These are phyloP conservation scores for Groenewaldozyma tartarivorans DNA, from an alignment of 805 yeast genomes.

Conservation along the genomic window DNA sequence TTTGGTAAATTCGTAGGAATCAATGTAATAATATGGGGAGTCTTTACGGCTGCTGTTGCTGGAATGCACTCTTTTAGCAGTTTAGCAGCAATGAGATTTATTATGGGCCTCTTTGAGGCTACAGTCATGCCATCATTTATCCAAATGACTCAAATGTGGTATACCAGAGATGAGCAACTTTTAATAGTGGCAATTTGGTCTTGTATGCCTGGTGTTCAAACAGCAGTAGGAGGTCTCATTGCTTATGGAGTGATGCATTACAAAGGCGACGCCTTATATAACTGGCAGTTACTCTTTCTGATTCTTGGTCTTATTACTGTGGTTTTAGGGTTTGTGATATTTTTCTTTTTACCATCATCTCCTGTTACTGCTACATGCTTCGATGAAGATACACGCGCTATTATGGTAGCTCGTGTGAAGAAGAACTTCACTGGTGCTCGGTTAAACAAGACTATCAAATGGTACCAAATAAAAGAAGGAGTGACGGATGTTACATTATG, in stretches of 20 bases:
- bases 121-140: constrained; percentile 42
- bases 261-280: constrained; percentile 23
- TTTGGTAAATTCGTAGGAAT: constrained; percentile 10
- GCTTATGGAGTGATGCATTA: constrained; percentile 36
- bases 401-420: constrained; percentile 21
- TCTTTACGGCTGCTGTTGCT: constrained; percentile 8
- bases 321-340: constrained; percentile 20
- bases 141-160: constrained; percentile 47
- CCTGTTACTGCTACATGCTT: constrained; percentile 38
- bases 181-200: constrained; percentile 33
- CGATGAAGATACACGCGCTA: constrained; percentile 34
- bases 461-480: constrained; percentile 36
- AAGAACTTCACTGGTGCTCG: constrained; percentile 37
- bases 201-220: constrained; percentile 34
- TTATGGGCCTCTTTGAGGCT: constrained; percentile 44
- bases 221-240: constrained; percentile 37
- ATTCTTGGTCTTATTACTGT: constrained; percentile 48
- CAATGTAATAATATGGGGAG: constrained; percentile 10
- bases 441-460: constrained; percentile 29
- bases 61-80: constrained; percentile 35
- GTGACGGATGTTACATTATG: constrained; percentile 31
- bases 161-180: constrained; percentile 39
- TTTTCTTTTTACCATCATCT: constrained; percentile 32
- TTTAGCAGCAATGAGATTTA: constrained; percentile 37
- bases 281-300: constrained; percentile 48